Evolutionary conservation across 1,284 basidiomycete species (phyloP).

Genomic region (Sanghuangporus sanghuang): DNA sequence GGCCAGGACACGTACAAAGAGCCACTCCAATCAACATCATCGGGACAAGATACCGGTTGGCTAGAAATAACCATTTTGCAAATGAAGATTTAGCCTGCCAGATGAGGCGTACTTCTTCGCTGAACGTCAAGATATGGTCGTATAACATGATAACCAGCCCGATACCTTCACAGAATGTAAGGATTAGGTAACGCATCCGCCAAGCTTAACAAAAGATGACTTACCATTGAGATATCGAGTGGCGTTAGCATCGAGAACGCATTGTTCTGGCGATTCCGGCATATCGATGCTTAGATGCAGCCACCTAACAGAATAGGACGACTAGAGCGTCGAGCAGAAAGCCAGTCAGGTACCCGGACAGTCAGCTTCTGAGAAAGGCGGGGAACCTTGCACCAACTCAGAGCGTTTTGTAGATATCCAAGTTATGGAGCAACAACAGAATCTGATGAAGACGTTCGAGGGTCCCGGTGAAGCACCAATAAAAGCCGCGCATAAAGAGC

Average conservation of each 20-base stretch:
- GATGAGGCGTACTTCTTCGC: slow-evolving; percentile 23
- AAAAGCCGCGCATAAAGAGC: not conserved
- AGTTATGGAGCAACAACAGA: not conserved
- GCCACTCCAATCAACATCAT: slow-evolving; percentile 6
- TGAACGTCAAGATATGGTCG: slow-evolving; percentile 25
- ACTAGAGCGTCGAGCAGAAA: not conserved
- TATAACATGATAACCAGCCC: slow-evolving; percentile 23
- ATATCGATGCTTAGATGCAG: not conserved
- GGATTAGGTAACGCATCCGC: not conserved
- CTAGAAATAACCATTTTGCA: slow-evolving; percentile 20
- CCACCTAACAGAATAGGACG: not conserved
- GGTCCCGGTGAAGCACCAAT: not conserved
- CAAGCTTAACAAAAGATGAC: not conserved
- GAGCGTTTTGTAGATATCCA: not conserved
- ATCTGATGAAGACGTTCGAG: not conserved
- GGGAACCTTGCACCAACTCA: not conserved
- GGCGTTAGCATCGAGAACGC: slow-evolving; percentile 2
- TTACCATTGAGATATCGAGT: slow-evolving; percentile 16
- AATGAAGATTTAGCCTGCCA: slow-evolving; percentile 21
- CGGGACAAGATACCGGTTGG: slow-evolving; percentile 19
- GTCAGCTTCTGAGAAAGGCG: not conserved
- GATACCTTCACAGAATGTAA: slow-evolving; percentile 10
- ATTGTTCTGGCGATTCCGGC: not conserved
- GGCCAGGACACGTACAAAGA: not conserved
- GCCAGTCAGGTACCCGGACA: not conserved